Base-by-base conservation (phyloP, 225 moss, liverwort and hornwort genomes). In the Anthoceros angustus region DNA sequence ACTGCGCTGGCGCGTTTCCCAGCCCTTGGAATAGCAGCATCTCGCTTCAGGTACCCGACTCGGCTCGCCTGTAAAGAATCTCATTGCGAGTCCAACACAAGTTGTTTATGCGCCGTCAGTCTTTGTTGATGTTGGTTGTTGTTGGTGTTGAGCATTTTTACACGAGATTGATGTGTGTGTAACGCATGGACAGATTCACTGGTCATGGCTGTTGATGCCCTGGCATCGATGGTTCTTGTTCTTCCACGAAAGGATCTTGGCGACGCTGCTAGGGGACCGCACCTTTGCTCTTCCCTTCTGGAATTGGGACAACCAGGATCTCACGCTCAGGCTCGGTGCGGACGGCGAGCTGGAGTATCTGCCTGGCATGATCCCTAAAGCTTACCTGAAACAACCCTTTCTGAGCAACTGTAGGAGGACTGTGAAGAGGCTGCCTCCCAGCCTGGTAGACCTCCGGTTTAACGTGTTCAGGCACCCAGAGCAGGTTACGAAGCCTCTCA, bases 201-300 rank as follows among this genome's bases (percentile, higher is more conserved):
- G 55, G 55, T 55, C 55, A 23, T 55, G 55, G 55, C 55, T 55
- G 55, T 12, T 55, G 55, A 18, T 55, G n/a, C 55, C 55, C 18
- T 55, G 55, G 55, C 55, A 55, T 23, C 55, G 55, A 18, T 55
- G 55, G 55, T 55, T 55, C 55, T 12, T 55, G 5, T 55, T 9
- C 55, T 55, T 55, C 18, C 55, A 55, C 55, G 55, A 55, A 23
- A 4, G 55, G 1, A 55, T 55, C 4, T 4, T 55, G 55, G 55
- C 55, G 55, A 5, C 55, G 6, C 55, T 55, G 0, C 55, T 55
- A 23, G 55, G n/a, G n/a, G 55, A 55, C 18, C 55, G n/a, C 55
- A 9, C 55, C 55, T 55, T 55, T 23, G 55, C 55, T 4, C 55
- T 55, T 18, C 55, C 55, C 10, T 55, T 55, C 14, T 55, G 55